Evolutionary conservation across 805 yeast genomes (phyloP).

Genomic region (Yarrowia sp.): DNA sequence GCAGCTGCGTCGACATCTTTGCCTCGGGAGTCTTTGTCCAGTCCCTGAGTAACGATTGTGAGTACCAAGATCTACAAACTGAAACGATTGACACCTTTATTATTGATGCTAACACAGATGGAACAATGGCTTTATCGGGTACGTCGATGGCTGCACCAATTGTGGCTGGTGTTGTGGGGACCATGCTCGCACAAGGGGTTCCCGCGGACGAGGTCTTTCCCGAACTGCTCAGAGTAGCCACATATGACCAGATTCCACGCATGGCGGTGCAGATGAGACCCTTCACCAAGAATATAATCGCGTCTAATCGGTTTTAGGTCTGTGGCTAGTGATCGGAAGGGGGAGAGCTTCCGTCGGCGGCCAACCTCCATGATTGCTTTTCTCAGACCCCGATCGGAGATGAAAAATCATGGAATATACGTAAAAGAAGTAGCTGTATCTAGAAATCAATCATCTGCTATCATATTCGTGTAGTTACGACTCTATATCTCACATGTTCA

Average conservation of each 20-base stretch:
- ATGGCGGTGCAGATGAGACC: constrained; percentile 38
- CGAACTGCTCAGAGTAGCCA: constrained; percentile 27
- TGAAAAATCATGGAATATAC: no score
- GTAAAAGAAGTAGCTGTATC: constrained; percentile 2
- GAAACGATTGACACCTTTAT: not conserved
- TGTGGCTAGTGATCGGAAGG: constrained; percentile 36
- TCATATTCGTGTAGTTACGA: not conserved
- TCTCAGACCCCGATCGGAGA: constrained; percentile 4
- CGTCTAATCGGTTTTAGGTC: constrained; percentile 36
- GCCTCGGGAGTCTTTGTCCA: constrained; percentile 71
- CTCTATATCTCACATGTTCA: no score
- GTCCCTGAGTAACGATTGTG: constrained; percentile 28
- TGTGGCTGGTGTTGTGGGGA: constrained; percentile 38
- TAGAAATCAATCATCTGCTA: not conserved
- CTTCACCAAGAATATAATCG: constrained; percentile 28
- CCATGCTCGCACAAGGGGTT: constrained; percentile 27
- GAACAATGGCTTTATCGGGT: constrained; percentile 40
- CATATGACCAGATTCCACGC: constrained; percentile 36
- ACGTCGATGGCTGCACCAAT: constrained; percentile 40
- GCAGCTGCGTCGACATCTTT: constrained; percentile 85
- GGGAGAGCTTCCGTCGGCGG: not conserved
- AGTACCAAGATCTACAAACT: not conserved
- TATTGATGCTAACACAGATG: constrained; percentile 35
- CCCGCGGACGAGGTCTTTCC: constrained; percentile 33
- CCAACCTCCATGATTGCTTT: not conserved